A percentile compares a stretch with the other conserved stretches of the same genome.
phyloP scores from a whole-genome alignment of 2,329 filamentous ascomycete species.

The Sordariomycetes sp. region DNA sequence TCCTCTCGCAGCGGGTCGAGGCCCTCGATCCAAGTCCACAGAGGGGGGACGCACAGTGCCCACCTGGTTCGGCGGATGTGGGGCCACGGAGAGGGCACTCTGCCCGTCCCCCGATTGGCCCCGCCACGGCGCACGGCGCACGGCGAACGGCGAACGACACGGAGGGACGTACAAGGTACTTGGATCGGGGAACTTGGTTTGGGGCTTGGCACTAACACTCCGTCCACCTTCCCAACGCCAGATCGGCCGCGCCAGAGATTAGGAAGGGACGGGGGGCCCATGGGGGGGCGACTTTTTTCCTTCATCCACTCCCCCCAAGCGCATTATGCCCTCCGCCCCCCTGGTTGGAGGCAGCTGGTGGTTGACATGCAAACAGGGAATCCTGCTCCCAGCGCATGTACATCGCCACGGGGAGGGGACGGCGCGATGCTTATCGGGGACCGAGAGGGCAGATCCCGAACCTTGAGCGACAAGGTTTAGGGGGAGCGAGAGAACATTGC shows the following conservation, averaged over 20 bases:
- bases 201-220: neutral
- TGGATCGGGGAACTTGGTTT: neutral
- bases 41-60: neutral
- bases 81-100: neutral
- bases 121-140: neutral
- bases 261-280: neutral
- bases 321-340: neutral
- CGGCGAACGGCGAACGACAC: neutral
- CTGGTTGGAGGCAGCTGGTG: too few relatives aligned
- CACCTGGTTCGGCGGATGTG: neutral
- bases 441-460: too few relatives aligned
- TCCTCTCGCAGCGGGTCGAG: neutral
- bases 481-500: too few relatives aligned
- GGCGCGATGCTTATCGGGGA: too few relatives aligned
- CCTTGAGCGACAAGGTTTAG: too few relatives aligned
- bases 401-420: too few relatives aligned
- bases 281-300: neutral
- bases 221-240: too few relatives aligned
- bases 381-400: too few relatives aligned
- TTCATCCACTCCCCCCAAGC: neutral
- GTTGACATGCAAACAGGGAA: too few relatives aligned
- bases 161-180: neutral
- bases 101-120: neutral
- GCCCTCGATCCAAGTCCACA: neutral
- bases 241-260: neutral